These are phyloP conservation scores for Epichloe aotearoae DNA, from an alignment of 2,329 filamentous ascomycete genomes.

Conservation along the genomic window DNA sequence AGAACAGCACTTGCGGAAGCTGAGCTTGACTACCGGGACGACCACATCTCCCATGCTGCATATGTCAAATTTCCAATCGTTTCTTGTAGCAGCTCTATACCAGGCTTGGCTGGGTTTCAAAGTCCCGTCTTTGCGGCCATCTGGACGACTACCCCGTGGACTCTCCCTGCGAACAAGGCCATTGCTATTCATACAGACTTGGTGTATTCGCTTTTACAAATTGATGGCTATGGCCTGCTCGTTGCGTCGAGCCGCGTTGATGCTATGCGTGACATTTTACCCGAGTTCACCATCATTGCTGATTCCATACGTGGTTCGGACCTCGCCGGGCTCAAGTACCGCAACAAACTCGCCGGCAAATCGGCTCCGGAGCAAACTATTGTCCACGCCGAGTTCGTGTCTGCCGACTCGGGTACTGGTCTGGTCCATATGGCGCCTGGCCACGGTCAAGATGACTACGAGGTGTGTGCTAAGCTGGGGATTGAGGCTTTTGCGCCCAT, in stretches of 20 bases:
- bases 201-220: slow-evolving; percentile 55
- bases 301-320: slow-evolving; percentile 49
- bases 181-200: slow-evolving; percentile 70
- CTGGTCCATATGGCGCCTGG: slow-evolving; percentile 92
- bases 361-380: slow-evolving; percentile 50
- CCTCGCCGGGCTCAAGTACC: slow-evolving; percentile 53
- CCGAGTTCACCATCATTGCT: slow-evolving; percentile 39
- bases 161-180: slow-evolving; percentile 79
- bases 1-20: slow-evolving; percentile 70
- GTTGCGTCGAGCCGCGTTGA: slow-evolving; percentile 60
- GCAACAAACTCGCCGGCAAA: slow-evolving; percentile 52
- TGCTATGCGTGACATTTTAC: slow-evolving; percentile 35
- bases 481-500: slow-evolving; percentile 73
- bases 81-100: slow-evolving; percentile 17
- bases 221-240: slow-evolving; percentile 46
- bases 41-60: slow-evolving; percentile 58
- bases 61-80: slow-evolving; percentile 68
- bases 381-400: slow-evolving; percentile 79
- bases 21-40: slow-evolving; percentile 71
- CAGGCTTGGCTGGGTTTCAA: slow-evolving; percentile 24
- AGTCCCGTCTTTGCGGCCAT: slow-evolving; percentile 64
- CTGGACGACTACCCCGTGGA: slow-evolving; percentile 99
- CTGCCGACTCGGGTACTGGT: slow-evolving; percentile 78
- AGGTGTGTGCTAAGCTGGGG: slow-evolving; percentile 56
- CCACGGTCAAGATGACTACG: slow-evolving; percentile 94